A percentile compares a stretch with the other conserved stretches of the same genome.
These are phyloP conservation scores for Kodamaea kakaduensis DNA, from an alignment of 805 yeast genomes.

Conservation along the genomic window DNA sequence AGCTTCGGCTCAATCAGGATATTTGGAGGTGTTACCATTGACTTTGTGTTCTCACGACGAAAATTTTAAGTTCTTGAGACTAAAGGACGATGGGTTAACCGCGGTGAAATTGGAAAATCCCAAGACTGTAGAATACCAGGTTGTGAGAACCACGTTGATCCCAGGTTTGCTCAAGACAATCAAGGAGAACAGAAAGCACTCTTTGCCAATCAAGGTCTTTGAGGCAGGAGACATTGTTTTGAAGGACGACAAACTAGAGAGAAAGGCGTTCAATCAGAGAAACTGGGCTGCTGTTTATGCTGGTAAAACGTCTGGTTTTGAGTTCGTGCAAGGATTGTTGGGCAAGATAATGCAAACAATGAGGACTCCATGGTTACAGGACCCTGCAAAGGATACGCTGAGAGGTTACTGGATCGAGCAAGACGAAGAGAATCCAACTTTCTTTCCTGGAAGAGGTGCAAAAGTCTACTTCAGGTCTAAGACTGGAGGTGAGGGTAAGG, in stretches of 20 bases:
- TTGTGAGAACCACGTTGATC: slow-evolving; percentile 88
- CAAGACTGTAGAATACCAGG: slow-evolving; percentile 94
- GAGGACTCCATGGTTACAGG: slow-evolving; percentile 78
- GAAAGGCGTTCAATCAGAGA: slow-evolving; percentile 89
- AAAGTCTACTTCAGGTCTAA: slow-evolving; percentile 68
- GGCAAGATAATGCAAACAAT: slow-evolving; percentile 95
- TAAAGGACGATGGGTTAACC: slow-evolving; percentile 63
- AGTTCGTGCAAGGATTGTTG: slow-evolving; percentile 86
- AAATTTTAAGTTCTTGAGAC: slow-evolving; percentile 82
- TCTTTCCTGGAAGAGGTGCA: slow-evolving; percentile 98
- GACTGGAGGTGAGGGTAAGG: slow-evolving; percentile 52
- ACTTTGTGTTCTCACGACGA: slow-evolving; percentile 96
- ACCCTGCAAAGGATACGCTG: slow-evolving; percentile 42
- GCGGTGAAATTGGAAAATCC: slow-evolving; percentile 95
- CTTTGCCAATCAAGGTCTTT: slow-evolving; percentile 90
- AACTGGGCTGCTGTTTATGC: slow-evolving; percentile 93
- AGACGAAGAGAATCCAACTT: slow-evolving; percentile 62
- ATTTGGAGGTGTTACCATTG: slow-evolving; percentile 93
- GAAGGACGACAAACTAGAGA: slow-evolving; percentile 74
- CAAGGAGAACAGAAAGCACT: slow-evolving; percentile 92
- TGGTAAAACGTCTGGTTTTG: slow-evolving; percentile 95
- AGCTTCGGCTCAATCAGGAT: slow-evolving; percentile 92
- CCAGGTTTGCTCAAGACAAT: slow-evolving; percentile 96
- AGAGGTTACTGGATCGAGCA: slow-evolving; percentile 89
- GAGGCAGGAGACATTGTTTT: slow-evolving; percentile 94